Percentiles rank a stretch among this genome's conserved stretches.
Evolutionary conservation across 257 asterid species (phyloP).

Genomic region (Catharanthus roseus): DNA sequence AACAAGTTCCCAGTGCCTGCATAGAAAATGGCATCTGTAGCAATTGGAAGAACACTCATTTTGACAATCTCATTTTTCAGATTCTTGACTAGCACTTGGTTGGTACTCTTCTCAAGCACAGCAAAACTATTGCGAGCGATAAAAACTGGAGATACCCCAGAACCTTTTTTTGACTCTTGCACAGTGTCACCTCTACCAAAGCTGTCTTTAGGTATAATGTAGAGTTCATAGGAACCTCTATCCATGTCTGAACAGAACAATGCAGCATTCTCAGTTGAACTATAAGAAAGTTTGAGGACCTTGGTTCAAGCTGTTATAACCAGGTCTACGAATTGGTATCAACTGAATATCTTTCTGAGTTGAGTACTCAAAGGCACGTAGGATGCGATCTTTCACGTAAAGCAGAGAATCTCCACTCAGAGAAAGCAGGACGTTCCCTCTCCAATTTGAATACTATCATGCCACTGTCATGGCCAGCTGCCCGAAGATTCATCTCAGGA

Average conservation of each 20-base stretch:
- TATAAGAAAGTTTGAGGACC: constrained; percentile 80
- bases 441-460: constrained; percentile 95
- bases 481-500: constrained; percentile 97
- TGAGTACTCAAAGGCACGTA: constrained; percentile 77
- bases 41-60: constrained; percentile 63
- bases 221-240: constrained; percentile 96
- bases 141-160: constrained; percentile 86
- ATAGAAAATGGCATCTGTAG: constrained; percentile 85
- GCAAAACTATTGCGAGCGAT: constrained; percentile 93
- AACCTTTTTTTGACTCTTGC: constrained; percentile 89
- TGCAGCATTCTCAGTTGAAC: constrained; percentile 91
- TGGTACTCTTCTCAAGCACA: constrained; percentile 83
- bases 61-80: constrained; percentile 70
- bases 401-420: constrained; percentile 75
- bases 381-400: constrained; percentile 79
- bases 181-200: constrained; percentile 72
- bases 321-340: constrained; percentile 90
- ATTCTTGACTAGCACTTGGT: constrained; percentile 77
- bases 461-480: constrained; percentile 99
- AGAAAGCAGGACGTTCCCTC: constrained; percentile 96
- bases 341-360: constrained; percentile 84
- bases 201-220: constrained; percentile 72
- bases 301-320: constrained; percentile 77
- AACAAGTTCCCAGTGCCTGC: constrained; percentile 95
- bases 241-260: constrained; percentile 82